These are phyloP conservation scores for Medicago arabica DNA, from an alignment of 306 rosid genomes.

Conservation along the genomic window DNA sequence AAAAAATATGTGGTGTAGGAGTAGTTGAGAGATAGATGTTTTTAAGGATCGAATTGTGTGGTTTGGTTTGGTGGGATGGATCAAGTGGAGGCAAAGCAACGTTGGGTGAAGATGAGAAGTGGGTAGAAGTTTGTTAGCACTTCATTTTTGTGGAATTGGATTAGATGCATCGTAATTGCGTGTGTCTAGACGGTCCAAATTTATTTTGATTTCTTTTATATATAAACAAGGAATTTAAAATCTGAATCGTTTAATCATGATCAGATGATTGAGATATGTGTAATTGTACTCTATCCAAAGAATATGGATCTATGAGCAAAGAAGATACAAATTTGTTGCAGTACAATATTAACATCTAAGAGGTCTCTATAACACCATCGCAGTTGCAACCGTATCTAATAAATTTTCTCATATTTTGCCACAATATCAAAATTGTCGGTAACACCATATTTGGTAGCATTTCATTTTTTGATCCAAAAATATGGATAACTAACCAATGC, in stretches of 20 bases:
- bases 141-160: background rate
- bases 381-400: too few relatives aligned
- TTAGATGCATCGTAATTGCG: too few relatives aligned
- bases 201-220: too few relatives aligned
- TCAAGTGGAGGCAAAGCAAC: background rate
- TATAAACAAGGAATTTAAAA: too few relatives aligned
- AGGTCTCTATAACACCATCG: too few relatives aligned
- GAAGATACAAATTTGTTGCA: background rate
- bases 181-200: too few relatives aligned
- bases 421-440: background rate
- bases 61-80: background rate
- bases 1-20: background rate
- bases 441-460: background rate
- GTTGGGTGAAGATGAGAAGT: background rate
- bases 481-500: background rate
- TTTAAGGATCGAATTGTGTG: background rate
- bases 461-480: too few relatives aligned
- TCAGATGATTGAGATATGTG: too few relatives aligned
- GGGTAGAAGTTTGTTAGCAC: background rate
- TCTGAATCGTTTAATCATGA: too few relatives aligned
- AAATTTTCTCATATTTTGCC: background rate
- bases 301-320: background rate
- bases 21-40: background rate
- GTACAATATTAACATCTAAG: background rate
- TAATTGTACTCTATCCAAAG: too few relatives aligned